Evolutionary conservation across 2,329 filamentous ascomycete genomes (phyloP).

Genomic region (Talaromyces sp.): DNA sequence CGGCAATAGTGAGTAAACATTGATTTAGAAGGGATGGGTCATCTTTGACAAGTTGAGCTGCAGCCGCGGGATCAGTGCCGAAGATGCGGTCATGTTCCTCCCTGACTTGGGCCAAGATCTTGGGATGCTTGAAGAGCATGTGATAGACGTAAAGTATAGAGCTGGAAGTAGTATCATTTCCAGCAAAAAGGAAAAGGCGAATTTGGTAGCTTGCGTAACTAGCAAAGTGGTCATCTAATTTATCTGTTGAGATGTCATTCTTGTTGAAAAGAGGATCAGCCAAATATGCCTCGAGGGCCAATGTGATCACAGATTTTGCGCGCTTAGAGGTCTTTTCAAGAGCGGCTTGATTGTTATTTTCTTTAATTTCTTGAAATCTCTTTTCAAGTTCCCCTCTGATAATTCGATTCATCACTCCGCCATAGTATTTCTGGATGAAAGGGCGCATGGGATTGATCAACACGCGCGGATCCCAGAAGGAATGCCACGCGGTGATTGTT

Average conservation of each 20-base stretch:
- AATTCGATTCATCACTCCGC: not conserved
- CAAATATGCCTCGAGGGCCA: not conserved
- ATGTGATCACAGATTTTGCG: slow-evolving; percentile 1
- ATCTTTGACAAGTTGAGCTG: not conserved
- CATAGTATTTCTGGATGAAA: not conserved
- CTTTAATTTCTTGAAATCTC: not conserved
- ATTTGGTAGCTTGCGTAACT: not conserved
- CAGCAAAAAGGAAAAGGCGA: slow-evolving; percentile 1
- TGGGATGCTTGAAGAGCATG: not conserved
- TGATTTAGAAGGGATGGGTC: not conserved
- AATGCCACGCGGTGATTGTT: not conserved
- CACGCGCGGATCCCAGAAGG: slow-evolving; percentile 4
- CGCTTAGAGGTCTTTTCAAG: not conserved
- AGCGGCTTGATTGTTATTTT: not conserved
- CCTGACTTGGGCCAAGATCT: not conserved
- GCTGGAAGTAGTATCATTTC: slow-evolving; percentile 2
- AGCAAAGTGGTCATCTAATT: slow-evolving; percentile 4
- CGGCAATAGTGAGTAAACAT: not conserved
- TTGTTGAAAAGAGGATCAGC: not conserved
- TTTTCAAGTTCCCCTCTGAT: not conserved
- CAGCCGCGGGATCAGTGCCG: not conserved
- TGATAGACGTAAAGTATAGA: not conserved
- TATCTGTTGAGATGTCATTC: not conserved
- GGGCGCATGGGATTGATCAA: not conserved
- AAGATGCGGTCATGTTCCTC: slow-evolving; percentile 3